Base-by-base conservation (phyloP, 2,329 filamentous ascomycete species). In the Aphanocladium album region DNA sequence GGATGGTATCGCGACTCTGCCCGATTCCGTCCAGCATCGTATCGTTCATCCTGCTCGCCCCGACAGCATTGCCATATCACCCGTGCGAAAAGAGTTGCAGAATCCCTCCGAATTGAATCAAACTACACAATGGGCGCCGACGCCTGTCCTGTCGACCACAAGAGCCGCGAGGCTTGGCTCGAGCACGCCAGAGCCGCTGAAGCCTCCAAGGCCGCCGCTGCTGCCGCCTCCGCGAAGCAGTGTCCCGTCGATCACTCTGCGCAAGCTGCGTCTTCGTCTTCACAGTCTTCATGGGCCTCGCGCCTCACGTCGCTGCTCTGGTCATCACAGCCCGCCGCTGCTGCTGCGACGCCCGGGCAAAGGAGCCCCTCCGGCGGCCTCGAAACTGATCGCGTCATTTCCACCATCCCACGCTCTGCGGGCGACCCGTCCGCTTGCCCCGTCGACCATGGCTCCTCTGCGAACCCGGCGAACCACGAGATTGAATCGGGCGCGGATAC, bases 81-180 rank as follows among this genome's bases (percentile, higher is more conserved):
- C 16, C 17, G 7, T 17, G 25, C 17, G 16, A 30, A n/a, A 8
- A 30, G 21, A 14, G 25, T 49, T 16, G 17, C 37, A 33, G 2
- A 25, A 6, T 39, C 16, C 12, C 8, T n/a, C n/a, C 9, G 19
- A 12, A n/a, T 35, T 23, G 17, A 33, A 1, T 17, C 30, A 5
- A 23, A 47, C 25, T 37, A 6, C 41, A 47, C 5, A 25, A 62
- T 57, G 27, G 67, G 64, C 19, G 70, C 71, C 51, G 71, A 70
- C 65, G 80, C 80, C 61, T 98, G 95, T 70, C 95, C 95, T 5
- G 91, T 98, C 69, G 93, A 98, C 76, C 89, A 93, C 77, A 90
- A 91, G 69, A 89, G 91, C 57, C 89, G 95, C 68, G 89, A 92
- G 69, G 86, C 89, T 68, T 99, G 93, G 93, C 83, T 98, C 41